Evolutionary conservation across 176 grass and related monocot genomes (phyloP), one percentile per base, ranked within the genome.

Genomic region (Bothriochloa decipiens): DNA sequence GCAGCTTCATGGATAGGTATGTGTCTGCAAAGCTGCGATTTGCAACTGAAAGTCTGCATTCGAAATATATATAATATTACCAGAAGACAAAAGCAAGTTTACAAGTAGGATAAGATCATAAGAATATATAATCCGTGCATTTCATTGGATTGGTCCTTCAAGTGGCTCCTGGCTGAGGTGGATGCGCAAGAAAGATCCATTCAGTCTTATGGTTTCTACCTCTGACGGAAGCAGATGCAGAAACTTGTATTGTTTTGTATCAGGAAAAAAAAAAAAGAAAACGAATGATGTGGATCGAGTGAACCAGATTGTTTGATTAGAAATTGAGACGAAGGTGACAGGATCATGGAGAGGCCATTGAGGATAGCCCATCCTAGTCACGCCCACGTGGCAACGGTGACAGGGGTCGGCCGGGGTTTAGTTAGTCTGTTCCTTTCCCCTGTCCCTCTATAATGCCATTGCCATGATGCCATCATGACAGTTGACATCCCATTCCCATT

Each of bases 361-460:
- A 49, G 17, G 33, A 60, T 79, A 53, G 11, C 33, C 37, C 74
- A 23, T 92, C 90, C 14, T 73, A 57, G 28, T 95, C 85, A 50
- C 45, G 63, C 53, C 49, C 55, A 84, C 60, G 84, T 92, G 87
- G 71, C 84, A 81, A 72, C 58, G 79, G 82, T 72, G 80, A 80
- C 43, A 39, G 47, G 47, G 1, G 47, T 3, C 14, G 13, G 40
- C 74, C 47, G 23, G 23, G 23, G 39, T 65, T 83, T 80, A 23
- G 80, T 58, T 52, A 3, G 83, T 86, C 69, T 52, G 76, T 83
- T 41, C 18, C 65, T 75, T 70, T 75, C 85, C 52, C 8, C 8
- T 23, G 11, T 27, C 60, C 52, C 41, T 14, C 36, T 32, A 32
- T 63, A 64, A 78, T 55, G 1, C 7, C 27, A 74, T 33, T 27